A percentile compares a stretch with the other conserved stretches of the same genome.
These are phyloP conservation scores for Metarhizium humberi DNA, from an alignment of 2,329 filamentous ascomycete species.

Conservation along the genomic window DNA sequence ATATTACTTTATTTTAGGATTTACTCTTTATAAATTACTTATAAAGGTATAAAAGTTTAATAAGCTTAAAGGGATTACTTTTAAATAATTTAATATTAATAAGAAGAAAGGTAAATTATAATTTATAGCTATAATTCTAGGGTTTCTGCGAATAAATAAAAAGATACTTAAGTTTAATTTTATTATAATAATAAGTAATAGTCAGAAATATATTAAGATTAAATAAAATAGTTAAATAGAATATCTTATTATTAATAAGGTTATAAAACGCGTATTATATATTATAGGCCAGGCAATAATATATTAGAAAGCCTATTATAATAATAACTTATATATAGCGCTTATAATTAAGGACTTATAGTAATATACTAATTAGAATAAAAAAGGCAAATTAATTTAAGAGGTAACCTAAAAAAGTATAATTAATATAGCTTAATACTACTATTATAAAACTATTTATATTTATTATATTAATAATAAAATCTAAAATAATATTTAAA, in stretches of 20 bases:
- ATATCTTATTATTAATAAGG: constrained; percentile 29
- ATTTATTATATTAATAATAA: constrained; percentile 24
- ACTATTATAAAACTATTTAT: constrained; percentile 30
- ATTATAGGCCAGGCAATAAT: constrained; percentile 31
- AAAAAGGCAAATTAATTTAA: constrained; percentile 30
- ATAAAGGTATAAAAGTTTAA: constrained; percentile 38
- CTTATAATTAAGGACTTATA: constrained; percentile 38
- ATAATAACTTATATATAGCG: constrained; percentile 18
- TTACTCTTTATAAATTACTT: constrained; percentile 33
- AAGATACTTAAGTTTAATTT: constrained; percentile 33
- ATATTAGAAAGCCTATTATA: constrained; percentile 34
- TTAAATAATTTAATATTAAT: constrained; percentile 34
- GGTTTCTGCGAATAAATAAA: constrained; percentile 9
- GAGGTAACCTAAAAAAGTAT: constrained; percentile 23
- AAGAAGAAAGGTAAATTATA: constrained; percentile 11
- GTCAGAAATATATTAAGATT: constrained; percentile 29
- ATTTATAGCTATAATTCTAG: constrained; percentile 31
- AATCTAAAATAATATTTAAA: constrained; percentile 22
- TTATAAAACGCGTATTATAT: constrained; percentile 23
- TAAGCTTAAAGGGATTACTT: constrained; percentile 33
- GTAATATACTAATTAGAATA: constrained; percentile 18
- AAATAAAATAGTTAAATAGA: constrained; percentile 25
- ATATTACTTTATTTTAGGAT: constrained; percentile 34
- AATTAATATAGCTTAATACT: constrained; percentile 31
- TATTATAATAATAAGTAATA: constrained; percentile 21